Evolutionary conservation across 768 basidiomycete genomes (phyloP).

Genomic region (Pisolithus tinctorius): DNA sequence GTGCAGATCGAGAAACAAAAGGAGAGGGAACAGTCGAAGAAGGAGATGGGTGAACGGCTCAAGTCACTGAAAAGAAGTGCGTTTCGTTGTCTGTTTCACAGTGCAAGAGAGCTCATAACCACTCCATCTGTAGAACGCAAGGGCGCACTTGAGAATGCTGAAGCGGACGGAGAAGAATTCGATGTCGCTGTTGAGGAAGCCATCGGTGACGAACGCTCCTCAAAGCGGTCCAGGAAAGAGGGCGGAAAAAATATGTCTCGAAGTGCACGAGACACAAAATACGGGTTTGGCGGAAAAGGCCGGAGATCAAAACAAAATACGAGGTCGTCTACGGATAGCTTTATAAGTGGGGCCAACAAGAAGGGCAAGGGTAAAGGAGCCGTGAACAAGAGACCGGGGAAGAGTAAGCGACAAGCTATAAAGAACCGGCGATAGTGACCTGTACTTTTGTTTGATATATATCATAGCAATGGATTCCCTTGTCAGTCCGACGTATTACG

Average conservation of each 20-base stretch:
- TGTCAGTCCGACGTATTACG: no score
- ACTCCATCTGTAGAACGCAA: constrained; percentile 59
- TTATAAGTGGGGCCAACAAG: constrained; percentile 38
- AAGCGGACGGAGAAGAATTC: constrained; percentile 55
- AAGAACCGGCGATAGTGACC: constrained; percentile 26
- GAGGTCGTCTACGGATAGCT: constrained; percentile 70
- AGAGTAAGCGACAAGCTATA: constrained; percentile 45
- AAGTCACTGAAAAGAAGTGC: constrained; percentile 90
- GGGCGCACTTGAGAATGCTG: constrained; percentile 65
- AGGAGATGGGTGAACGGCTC: constrained; percentile 83
- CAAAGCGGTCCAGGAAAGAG: constrained; percentile 41
- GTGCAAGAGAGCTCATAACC: background rate
- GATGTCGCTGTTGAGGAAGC: constrained; percentile 91
- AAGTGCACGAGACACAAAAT: constrained; percentile 67
- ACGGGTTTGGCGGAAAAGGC: constrained; percentile 69
- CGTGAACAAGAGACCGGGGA: constrained; percentile 48
- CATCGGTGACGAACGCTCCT: constrained; percentile 60
- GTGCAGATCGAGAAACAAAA: constrained; percentile 93
- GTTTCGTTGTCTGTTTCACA: background rate
- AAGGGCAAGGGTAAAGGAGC: constrained; percentile 23
- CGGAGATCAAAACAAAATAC: constrained; percentile 78
- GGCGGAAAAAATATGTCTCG: constrained; percentile 42
- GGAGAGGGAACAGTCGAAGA: constrained; percentile 83
- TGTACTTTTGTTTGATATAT: constrained; percentile 4
- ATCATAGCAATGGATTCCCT: background rate